A percentile compares a stretch with the other conserved stretches of the same genome.
phyloP scores from a whole-genome alignment of 306 rosid species.

The Quercus glauca region DNA sequence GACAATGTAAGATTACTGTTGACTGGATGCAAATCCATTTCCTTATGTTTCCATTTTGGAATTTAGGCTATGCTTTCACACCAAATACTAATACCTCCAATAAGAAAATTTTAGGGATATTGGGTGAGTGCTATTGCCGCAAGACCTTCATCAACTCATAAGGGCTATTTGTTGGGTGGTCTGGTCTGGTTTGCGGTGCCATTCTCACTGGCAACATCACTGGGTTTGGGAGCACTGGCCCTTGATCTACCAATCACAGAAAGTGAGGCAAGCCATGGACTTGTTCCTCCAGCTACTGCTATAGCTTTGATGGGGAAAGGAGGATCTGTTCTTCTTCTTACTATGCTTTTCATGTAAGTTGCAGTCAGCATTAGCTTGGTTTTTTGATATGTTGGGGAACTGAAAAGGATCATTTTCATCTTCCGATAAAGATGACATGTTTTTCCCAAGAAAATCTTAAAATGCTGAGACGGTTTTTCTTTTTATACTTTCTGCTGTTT shows the following conservation, averaged over 20 bases:
- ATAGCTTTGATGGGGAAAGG: constrained; percentile 95
- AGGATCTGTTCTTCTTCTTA: constrained; percentile 85
- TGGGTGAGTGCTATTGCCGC: constrained; percentile 99
- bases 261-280: constrained; percentile 81
- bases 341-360: constrained; percentile 94
- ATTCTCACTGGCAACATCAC: constrained; percentile 87
- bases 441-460: too few species aligned
- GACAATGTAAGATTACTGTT: constrained; percentile 65
- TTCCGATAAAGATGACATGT: too few species aligned
- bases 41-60: constrained; percentile 5
- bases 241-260: constrained; percentile 77
- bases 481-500: too few species aligned
- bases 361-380: neutral
- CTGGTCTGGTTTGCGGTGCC: constrained; percentile 99
- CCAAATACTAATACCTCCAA: constrained; percentile 6
- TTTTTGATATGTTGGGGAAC: neutral
- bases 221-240: constrained; percentile 92
- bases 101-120: constrained; percentile 62
- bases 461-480: too few species aligned
- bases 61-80: neutral
- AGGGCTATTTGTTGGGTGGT: constrained; percentile 94
- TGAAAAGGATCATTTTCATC: too few species aligned
- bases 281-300: constrained; percentile 95
- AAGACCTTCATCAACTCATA: constrained; percentile 92
- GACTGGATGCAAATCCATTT: constrained; percentile 7